Conservation (phyloP, 2,329 filamentous ascomycete genomes). For the Colletotrichum neosansevieriae region DNA sequence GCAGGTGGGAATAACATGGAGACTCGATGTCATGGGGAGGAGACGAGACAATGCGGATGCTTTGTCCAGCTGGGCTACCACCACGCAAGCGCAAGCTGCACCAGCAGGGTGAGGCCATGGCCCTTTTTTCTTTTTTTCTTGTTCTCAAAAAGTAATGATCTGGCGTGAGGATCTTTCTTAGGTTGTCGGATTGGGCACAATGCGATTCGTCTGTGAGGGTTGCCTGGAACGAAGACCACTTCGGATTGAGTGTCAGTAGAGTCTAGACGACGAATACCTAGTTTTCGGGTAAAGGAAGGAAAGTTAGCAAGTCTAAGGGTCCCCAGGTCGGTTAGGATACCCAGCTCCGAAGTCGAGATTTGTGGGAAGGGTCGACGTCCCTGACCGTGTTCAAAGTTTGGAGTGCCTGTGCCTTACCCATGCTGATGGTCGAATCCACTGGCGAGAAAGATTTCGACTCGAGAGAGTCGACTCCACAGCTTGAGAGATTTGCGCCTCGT, state of each 20-base stretch:
- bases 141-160: constrained; percentile 1
- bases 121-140: background rate
- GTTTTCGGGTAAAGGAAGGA: constrained; percentile 19
- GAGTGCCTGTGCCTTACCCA: constrained; percentile 11
- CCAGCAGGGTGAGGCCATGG: constrained; percentile 4
- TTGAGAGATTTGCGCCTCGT: constrained; percentile 26
- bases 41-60: constrained; percentile 17
- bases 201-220: background rate
- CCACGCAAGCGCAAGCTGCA: constrained; percentile 18
- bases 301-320: constrained; percentile 9
- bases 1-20: constrained; percentile 17
- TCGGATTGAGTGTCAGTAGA: background rate
- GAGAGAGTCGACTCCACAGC: constrained; percentile 13
- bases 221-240: constrained; percentile 7
- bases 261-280: constrained; percentile 26
- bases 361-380: constrained; percentile 15
- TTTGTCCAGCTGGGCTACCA: constrained; percentile 20
- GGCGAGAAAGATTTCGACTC: constrained; percentile 3
- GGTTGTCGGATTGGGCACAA: constrained; percentile 7
- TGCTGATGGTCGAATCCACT: constrained; percentile 10
- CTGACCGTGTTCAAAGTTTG: background rate
- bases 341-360: constrained; percentile 8
- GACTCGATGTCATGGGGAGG: constrained; percentile 24
- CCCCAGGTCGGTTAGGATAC: background rate
- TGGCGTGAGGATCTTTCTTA: constrained; percentile 16